Base-by-base conservation (phyloP, 768 basidiomycete species). In the Termitomyces bulborhizus region DNA sequence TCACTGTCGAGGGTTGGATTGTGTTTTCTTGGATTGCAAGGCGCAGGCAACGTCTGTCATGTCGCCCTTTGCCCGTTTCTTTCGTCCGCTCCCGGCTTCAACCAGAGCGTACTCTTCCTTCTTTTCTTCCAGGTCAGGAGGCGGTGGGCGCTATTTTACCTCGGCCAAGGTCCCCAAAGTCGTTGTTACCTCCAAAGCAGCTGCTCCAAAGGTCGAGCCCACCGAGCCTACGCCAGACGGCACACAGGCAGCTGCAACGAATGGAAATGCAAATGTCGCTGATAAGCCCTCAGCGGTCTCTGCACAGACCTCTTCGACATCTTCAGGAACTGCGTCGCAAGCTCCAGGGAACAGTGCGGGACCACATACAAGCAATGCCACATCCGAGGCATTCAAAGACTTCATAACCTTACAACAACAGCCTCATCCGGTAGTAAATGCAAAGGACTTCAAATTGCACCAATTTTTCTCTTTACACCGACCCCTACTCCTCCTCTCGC, bases 391-490 rank as follows among this genome's bases (percentile, higher is more conserved):
- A 27, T 24, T 37, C 26, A 51, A 54, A 26, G 42, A 46, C 18
- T 41, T 50, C n/a, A 24, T 34, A n/a, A 27, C 46, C 27, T 40
- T 60, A 24, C 50, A 65, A 44, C 57, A 60, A 46, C 57, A 50
- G 32, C 60, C 71, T 11, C 86, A 89, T 60, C 85, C 84, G 1
- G 61, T 78, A 26, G 62, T 91, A 53, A 81, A 76, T 52, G 66
- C 85, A 11, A 82, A 84, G 58, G 88, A 88, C 60, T 84, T 88
- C 69, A 87, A 84, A 64, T 77, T 91, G 11, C 89, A 92, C 65
- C 86, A 88, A 52, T 93, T 93, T 70, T 93, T 93, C 71, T 82
- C 90, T 3, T 73, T 90, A 32, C 85, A 93, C 63, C 81, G 90
- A 12, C 90, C 90, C 1, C 75, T 93, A 2, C 80, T 92, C 21